These are phyloP conservation scores for Aspergillus nomiae DNA, from an alignment of 2,329 filamentous ascomycete genomes.

Conservation along the genomic window DNA sequence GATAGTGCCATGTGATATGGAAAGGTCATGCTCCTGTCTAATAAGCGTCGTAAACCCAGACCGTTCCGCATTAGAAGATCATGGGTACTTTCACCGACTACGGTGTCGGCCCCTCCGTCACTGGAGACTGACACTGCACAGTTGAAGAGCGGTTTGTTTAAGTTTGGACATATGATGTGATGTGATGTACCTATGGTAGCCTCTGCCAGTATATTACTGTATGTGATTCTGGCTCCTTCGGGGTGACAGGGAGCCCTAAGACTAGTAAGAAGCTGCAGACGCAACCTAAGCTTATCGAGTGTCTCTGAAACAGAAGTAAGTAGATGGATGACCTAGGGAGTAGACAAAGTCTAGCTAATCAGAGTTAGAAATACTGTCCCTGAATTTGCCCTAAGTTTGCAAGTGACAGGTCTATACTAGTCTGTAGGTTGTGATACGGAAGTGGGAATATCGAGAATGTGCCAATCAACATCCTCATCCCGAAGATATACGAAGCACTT, in stretches of 20 bases:
- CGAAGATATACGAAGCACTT: background rate
- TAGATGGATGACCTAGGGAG: background rate
- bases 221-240: background rate
- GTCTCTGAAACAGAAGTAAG: background rate
- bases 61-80: background rate
- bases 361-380: too few species aligned
- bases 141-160: background rate
- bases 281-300: background rate
- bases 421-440: background rate
- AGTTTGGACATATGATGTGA: slow-evolving; percentile 1
- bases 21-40: background rate
- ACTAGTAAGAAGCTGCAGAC: background rate
- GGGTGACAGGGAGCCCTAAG: background rate
- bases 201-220: background rate
- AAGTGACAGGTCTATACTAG: background rate
- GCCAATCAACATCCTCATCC: background rate
- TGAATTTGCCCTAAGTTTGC: background rate
- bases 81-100: background rate
- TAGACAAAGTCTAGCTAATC: too few species aligned
- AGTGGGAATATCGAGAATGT: background rate
- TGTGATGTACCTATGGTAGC: background rate
- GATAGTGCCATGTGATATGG: slow-evolving; percentile 8
- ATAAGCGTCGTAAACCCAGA: background rate
- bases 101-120: background rate
- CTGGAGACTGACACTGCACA: background rate